Evolutionary conservation across 2,329 filamentous ascomycete genomes (phyloP), one percentile per base, ranked within the genome.

Genomic region (Ambrosiella xylebori): DNA sequence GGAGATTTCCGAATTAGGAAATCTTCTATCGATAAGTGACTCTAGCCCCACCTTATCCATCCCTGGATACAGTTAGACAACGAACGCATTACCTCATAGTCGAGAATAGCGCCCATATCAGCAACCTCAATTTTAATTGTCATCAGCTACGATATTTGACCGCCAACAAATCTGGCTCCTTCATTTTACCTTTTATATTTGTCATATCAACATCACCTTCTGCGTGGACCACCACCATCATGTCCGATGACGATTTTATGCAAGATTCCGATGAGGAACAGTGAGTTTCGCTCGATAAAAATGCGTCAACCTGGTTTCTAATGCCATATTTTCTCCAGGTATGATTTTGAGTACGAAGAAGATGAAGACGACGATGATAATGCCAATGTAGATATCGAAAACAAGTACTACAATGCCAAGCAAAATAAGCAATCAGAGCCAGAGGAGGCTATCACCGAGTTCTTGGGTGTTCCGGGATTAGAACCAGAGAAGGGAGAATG

Each of bases 321-420:
- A 35, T 13, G 35, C 67, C 60, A 11, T 11, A 9, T 17, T 56
- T 51, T 51, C 17, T 13, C 9, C 57, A 74, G 72, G 81, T 96
- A 96, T 68, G 93, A 97, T 72, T 97, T 97, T 69, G 91, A 97
- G 67, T 97, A 96, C 71, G 91, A 96, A 68, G 93, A 84, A 60
- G 88, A 89, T 63, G 88, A 95, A 3, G 27, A 27, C 59, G 89
- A 93, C 54, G 87, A 94, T 49, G 85, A 95, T 59, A 82, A 80
- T 38, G 89, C 84, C 59, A 88, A 96, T 68, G 86, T 96, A 65
- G 89, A 91, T 64, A 94, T 97, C 69, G 93, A 98, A 70, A 98
- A 98, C 76, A 96, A 95, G 73, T 98, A 98, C 76, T 98, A 97
- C 78, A 97, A 96, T 71, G 93, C 93, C 49, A 98, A 98, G 73